Evolutionary conservation across 2,329 filamentous ascomycete genomes (phyloP).

Genomic region (Sporothrix schenckii): DNA sequence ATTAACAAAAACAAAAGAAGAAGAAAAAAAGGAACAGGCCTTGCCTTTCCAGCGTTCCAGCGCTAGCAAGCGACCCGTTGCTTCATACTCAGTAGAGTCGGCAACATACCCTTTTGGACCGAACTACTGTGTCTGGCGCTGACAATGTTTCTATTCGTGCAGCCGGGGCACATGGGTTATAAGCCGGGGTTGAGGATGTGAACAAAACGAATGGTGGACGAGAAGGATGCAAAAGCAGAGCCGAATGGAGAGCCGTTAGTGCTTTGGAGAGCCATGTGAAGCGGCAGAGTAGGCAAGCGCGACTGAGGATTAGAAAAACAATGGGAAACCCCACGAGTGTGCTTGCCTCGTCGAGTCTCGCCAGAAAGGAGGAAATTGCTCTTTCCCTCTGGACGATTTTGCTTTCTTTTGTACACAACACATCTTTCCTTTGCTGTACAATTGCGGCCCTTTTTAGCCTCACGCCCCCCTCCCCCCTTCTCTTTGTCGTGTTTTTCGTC

Average conservation of each 20-base stretch:
- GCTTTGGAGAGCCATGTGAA: too few species aligned
- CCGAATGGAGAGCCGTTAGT: background rate
- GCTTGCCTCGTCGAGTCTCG: too few species aligned
- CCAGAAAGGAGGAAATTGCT: background rate
- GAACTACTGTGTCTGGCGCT: background rate
- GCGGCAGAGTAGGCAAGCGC: background rate
- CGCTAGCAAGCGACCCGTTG: slow-evolving; percentile 24
- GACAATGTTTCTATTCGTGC: slow-evolving; percentile 4
- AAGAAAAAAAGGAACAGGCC: background rate
- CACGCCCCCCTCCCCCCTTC: background rate
- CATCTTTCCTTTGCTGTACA: slow-evolving; percentile 16
- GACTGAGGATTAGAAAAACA: background rate
- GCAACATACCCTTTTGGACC: slow-evolving; percentile 23
- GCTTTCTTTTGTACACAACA: slow-evolving; percentile 15
- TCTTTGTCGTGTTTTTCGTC: background rate
- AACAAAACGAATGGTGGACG: slow-evolving; percentile 1
- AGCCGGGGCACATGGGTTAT: background rate
- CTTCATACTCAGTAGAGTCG: background rate
- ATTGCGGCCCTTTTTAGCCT: slow-evolving; percentile 17
- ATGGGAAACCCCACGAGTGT: background rate
- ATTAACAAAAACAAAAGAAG: too few species aligned
- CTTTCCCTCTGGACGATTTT: background rate
- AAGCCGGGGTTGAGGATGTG: background rate
- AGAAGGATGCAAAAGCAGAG: background rate
- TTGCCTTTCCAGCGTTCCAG: background rate